Base-by-base conservation (phyloP, 2,329 filamentous ascomycete genomes). In the Cytospora chrysosperma region DNA sequence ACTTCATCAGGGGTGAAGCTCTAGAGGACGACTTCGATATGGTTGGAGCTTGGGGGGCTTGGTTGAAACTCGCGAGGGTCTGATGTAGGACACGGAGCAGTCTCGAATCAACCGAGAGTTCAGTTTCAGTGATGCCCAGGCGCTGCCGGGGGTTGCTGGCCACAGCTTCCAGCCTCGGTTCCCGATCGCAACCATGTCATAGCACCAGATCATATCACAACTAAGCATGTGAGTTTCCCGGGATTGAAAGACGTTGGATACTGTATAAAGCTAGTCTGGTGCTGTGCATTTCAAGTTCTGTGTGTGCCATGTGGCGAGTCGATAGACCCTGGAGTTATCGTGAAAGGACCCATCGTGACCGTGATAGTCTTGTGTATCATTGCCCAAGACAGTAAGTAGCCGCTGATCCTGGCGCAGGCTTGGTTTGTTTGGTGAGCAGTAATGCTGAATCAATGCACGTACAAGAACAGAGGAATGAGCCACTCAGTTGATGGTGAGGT, bases 301-400 rank as follows among this genome's bases (percentile, higher is more conserved):
- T 13, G 2, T 40, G 37, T 40, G 37, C 37, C 37, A 34, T 34
- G 32, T 34, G 32, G 32, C 32, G 12, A 34, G 15, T 15, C 34
- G 34, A 21, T n/a, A 27, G 32, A 21, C 28, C 19, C 3, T 19
- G 12, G 30, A 12, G 26, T 30, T 10, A 32, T 26, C 10, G 28
- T 27, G 24, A 26, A 56, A 56, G 49, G 58, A 28, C 40, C 40
- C 58, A 54, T 34, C 51, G 51, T 55, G 51, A 61, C 58, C 58
- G 24, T 26, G 28, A 61, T 55, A 55, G 58, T 61, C 58, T 54
- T 49, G 37, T 52, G 54, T 51, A 61, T 49, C 51, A 55, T 55
- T 49, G 37, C 37, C 40, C 51, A 13, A 61, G 37, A 28, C n/a
- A 49, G 58, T 27, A 15, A 27, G 37, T 8, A 40, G 37, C 37